These are phyloP conservation scores for Kalanchoe fedtschenkoi DNA, from an alignment of 164 flowering plant species.

Conservation along the genomic window DNA sequence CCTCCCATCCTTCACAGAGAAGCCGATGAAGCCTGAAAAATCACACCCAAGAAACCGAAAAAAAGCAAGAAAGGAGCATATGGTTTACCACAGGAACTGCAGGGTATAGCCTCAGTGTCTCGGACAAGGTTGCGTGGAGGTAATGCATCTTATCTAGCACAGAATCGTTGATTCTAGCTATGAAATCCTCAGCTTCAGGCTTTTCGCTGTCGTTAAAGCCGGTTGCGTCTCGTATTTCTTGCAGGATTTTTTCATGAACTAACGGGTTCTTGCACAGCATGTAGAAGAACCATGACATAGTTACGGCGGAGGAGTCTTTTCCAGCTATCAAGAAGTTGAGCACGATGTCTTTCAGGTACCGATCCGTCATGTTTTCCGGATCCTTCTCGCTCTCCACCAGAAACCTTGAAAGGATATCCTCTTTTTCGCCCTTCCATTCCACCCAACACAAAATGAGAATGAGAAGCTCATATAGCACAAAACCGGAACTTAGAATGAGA, in stretches of 20 bases:
- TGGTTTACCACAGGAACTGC: slow-evolving; percentile 66
- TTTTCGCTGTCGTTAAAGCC: slow-evolving; percentile 3
- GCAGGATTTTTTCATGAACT: slow-evolving; percentile 43
- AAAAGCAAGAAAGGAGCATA: not conserved
- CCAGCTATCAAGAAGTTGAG: slow-evolving; percentile 69
- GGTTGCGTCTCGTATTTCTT: slow-evolving; percentile 33
- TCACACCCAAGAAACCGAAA: not conserved
- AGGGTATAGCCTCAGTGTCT: slow-evolving; percentile 81
- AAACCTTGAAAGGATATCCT: slow-evolving; percentile 65
- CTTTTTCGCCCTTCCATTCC: slow-evolving; percentile 33
- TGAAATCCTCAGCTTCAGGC: slow-evolving; percentile 24
- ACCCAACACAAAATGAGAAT: slow-evolving; percentile 40
- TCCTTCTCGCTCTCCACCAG: slow-evolving; percentile 23
- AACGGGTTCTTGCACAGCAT: slow-evolving; percentile 59
- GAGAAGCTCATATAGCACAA: slow-evolving; percentile 27
- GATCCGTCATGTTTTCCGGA: slow-evolving; percentile 18
- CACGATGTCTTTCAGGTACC: slow-evolving; percentile 55
- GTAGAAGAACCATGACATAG: slow-evolving; percentile 72
- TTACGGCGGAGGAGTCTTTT: slow-evolving; percentile 64
- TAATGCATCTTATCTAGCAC: slow-evolving; percentile 65
- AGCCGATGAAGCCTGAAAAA: not conserved
- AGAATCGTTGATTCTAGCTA: slow-evolving; percentile 29
- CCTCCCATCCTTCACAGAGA: slow-evolving; percentile 14
- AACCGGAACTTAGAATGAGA: no score
- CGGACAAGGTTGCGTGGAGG: slow-evolving; percentile 73